Base-by-base conservation (phyloP, 1,284 basidiomycete species). In the Irpex sp. region DNA sequence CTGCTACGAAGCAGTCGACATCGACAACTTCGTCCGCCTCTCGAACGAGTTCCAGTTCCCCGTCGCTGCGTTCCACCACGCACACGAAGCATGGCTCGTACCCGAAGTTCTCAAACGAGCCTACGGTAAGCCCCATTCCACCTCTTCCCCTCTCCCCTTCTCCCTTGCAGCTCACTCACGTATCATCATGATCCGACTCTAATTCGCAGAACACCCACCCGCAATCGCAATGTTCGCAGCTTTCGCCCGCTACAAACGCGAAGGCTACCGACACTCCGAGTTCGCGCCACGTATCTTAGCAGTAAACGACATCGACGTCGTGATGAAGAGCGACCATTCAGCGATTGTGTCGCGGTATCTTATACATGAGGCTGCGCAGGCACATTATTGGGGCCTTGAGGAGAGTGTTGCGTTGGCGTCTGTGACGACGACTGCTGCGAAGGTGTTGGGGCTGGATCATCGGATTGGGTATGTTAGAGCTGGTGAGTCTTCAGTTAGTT, bases 1-100 rank as follows among this genome's bases (percentile, higher is more conserved):
- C 71, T 93, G 90, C 66, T 93, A 94, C 68, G 89, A 92, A 75
- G 86, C 91, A 0, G 87, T 90, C 26, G 94, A 97, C 71, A 74
- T 96, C 36, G 92, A 94, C 70, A 83, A 79, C 47, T 77, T 90
- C 59, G 83, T 89, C 61, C 78, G 88, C 70, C 63, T 77, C 1
- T 70, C 74, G 3, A 75, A 75, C 57, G 75, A 88, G 71, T 88
- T 86, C 75, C 69, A 80, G 57, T 85, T 84, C 71, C 76, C 77
- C 13, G 75, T 83, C 56, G 77, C 81, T 3, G 75, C 82, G 1
- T 84, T 87, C 72, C 85, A 87, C 67, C 85, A 87, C 65, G 85
- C 85, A 0, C 82, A 85, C 70, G 83, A 85, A 70, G 79, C 84
- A 0, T 87, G 83, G 67, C 77, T 86, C 55, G 82, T 86, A 2